A percentile compares a stretch with the other conserved stretches of the same genome.
Evolutionary conservation across 2,329 filamentous ascomycete genomes (phyloP).

Genomic region (Neofusicoccum ribis): DNA sequence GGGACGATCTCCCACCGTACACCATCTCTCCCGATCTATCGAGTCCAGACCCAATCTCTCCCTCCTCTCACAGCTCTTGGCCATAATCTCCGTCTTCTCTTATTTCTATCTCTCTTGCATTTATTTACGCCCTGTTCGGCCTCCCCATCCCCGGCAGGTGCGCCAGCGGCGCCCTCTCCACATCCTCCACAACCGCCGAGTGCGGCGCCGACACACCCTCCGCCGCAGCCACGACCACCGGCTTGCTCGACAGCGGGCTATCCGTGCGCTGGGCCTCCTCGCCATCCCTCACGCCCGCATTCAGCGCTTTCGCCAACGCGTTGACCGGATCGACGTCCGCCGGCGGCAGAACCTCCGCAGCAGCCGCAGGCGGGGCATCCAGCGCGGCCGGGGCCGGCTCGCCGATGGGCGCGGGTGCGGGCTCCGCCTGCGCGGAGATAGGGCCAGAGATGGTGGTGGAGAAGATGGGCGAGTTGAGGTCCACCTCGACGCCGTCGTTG

Average conservation of each 20-base stretch:
- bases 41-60: too few relatives aligned
- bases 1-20: neutral
- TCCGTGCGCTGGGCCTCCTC: neutral
- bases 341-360: too few relatives aligned
- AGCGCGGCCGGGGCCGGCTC: neutral
- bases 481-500: neutral
- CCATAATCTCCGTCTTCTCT: too few relatives aligned
- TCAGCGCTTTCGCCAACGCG: neutral
- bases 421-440: neutral
- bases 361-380: neutral
- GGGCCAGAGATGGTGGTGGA: slow-evolving; percentile 5
- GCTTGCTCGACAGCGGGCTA: slow-evolving; percentile 11
- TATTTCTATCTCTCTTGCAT: neutral
- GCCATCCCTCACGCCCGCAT: neutral
- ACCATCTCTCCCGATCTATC: too few relatives aligned
- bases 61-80: neutral
- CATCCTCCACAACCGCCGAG: slow-evolving; percentile 4
- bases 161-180: slow-evolving; percentile 7
- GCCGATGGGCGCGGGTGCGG: neutral
- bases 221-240: neutral
- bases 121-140: slow-evolving; percentile 4
- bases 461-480: neutral
- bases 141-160: slow-evolving; percentile 18
- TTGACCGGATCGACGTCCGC: too few relatives aligned
- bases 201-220: slow-evolving; percentile 3